Conservation (phyloP, 441 rosid genomes). For the Bruguiera hainesii region DNA sequence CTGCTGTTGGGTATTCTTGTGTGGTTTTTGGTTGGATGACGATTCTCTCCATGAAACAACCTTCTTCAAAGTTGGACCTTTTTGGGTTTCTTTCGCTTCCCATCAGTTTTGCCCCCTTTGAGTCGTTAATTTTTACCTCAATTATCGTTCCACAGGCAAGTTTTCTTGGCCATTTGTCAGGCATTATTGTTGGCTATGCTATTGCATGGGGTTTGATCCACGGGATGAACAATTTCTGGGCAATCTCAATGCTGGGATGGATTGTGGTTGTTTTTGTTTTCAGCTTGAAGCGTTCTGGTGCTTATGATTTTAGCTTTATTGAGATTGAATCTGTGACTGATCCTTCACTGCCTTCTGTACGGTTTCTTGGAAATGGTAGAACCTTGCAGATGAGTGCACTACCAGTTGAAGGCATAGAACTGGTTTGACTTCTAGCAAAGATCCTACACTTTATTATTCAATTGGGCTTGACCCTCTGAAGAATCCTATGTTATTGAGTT, state of each 20-base stretch:
- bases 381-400: constrained; percentile 73
- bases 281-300: constrained; percentile 88
- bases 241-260: constrained; percentile 87
- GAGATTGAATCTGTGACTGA: constrained; percentile 88
- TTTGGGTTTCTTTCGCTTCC: constrained; percentile 91
- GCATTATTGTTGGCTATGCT: constrained; percentile 88
- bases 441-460: constrained; percentile 2
- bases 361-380: constrained; percentile 73
- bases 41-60: constrained; percentile 87
- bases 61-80: constrained; percentile 85
- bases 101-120: constrained; percentile 92
- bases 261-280: constrained; percentile 56
- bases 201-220: constrained; percentile 91
- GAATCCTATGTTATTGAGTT: not conserved
- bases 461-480: not conserved
- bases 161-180: constrained; percentile 90
- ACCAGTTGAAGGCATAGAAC: constrained; percentile 68
- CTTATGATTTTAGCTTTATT: constrained; percentile 75
- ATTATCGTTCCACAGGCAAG: constrained; percentile 98
- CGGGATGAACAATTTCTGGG: constrained; percentile 97
- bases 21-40: constrained; percentile 99
- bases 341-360: constrained; percentile 74
- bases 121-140: constrained; percentile 86
- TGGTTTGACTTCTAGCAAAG: constrained; percentile 34
- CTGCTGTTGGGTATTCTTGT: constrained; percentile 95